Percentiles rank a stretch among this genome's conserved stretches.
These are phyloP conservation scores for Simmondsia chinensis DNA, from an alignment of 148 eudicot species.

Conservation along the genomic window DNA sequence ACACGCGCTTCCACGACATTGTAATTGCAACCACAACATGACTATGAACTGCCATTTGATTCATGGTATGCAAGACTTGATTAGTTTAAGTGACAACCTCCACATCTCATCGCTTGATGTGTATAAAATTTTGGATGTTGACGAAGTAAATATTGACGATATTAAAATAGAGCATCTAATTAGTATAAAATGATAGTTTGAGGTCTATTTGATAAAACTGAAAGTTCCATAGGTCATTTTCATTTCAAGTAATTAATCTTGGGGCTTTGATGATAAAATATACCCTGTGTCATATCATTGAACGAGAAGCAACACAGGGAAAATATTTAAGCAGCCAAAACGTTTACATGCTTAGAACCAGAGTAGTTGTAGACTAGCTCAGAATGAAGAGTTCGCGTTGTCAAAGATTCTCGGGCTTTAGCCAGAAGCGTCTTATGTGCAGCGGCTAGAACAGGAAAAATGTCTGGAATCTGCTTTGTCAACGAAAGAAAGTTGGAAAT, in stretches of 20 bases:
- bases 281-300: too few species aligned
- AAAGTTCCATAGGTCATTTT: too few species aligned
- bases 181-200: neutral
- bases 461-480: slow-evolving; percentile 77
- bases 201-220: neutral
- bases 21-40: too few species aligned
- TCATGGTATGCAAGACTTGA: too few species aligned
- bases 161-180: neutral
- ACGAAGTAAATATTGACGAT: too few species aligned
- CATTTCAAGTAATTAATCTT: neutral
- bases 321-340: slow-evolving; percentile 1
- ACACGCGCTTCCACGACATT: too few species aligned
- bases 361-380: slow-evolving; percentile 94
- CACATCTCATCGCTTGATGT: too few species aligned
- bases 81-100: too few species aligned
- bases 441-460: slow-evolving; percentile 89
- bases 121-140: too few species aligned
- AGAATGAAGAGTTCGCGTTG: slow-evolving; percentile 77
- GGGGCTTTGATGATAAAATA: too few species aligned
- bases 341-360: slow-evolving; percentile 81
- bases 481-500: too few species aligned
- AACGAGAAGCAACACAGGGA: neutral
- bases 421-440: slow-evolving; percentile 76
- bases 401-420: slow-evolving; percentile 61
- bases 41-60: too few species aligned